phyloP scores from a whole-genome alignment of 176 grass and related monocot species.

The Avena atlantica region DNA sequence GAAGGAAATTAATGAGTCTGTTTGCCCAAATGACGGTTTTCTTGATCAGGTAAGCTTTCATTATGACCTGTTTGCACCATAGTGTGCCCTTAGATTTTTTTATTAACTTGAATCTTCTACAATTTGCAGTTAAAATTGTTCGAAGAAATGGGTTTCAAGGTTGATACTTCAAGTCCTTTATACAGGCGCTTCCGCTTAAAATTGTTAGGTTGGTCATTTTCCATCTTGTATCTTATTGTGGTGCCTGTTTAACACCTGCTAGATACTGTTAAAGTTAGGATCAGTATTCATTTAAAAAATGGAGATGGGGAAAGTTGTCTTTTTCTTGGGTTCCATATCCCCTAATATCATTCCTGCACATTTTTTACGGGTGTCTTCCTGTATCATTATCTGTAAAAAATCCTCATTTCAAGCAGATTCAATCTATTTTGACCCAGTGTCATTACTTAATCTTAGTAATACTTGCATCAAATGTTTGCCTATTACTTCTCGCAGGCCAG shows the following conservation, averaged over 20 bases:
- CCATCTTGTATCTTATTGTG: neutral
- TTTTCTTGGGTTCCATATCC: neutral
- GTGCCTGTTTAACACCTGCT: neutral
- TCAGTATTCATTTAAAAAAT: neutral
- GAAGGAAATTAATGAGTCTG: slow-evolving; percentile 58
- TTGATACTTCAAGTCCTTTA: slow-evolving; percentile 74
- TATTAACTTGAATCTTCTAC: slow-evolving; percentile 29
- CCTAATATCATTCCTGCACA: neutral
- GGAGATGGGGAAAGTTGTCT: neutral
- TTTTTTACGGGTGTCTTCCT: neutral
- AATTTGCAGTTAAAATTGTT: slow-evolving; percentile 80
- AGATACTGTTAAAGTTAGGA: neutral
- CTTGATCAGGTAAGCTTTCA: slow-evolving; percentile 74
- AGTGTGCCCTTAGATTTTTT: neutral
- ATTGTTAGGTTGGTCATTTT: slow-evolving; percentile 67
- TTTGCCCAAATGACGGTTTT: slow-evolving; percentile 91
- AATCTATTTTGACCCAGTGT: neutral
- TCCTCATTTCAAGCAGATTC: neutral
- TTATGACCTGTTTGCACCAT: slow-evolving; percentile 33
- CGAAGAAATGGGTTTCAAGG: slow-evolving; percentile 94
- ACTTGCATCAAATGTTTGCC: neutral
- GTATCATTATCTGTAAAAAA: neutral
- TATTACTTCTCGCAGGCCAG: slow-evolving; percentile 48
- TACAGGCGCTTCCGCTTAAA: slow-evolving; percentile 94
- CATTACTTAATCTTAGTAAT: neutral